Conservation (phyloP, 2,329 filamentous ascomycete species). For the Trichoderma pleuroti region DNA sequence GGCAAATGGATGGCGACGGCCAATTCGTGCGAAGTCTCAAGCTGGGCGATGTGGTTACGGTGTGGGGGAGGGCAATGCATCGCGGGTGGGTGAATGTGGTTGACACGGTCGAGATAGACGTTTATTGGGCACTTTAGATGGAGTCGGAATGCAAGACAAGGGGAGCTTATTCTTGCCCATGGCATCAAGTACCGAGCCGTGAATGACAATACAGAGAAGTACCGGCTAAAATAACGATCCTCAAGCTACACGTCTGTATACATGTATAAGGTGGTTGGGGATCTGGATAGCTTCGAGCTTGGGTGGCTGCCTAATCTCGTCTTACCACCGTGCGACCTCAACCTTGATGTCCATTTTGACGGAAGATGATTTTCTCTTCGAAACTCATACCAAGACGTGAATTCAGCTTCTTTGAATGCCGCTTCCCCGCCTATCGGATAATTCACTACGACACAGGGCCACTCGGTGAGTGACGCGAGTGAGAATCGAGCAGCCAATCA, state of each 20-base stretch:
- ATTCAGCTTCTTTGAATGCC: neutral
- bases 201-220: neutral
- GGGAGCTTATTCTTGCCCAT: neutral
- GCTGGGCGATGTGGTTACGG: constrained; percentile 57
- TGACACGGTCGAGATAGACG: constrained; percentile 48
- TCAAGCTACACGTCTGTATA: neutral
- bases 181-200: neutral
- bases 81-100: constrained; percentile 52
- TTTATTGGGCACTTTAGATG: constrained; percentile 54
- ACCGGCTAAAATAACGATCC: neutral
- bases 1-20: constrained; percentile 48
- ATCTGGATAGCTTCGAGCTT: neutral
- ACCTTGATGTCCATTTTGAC: too few species aligned
- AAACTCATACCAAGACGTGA: neutral
- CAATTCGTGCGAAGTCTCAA: constrained; percentile 53
- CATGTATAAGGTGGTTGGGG: neutral
- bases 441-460: neutral
- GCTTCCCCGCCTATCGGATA: neutral
- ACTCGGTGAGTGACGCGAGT: neutral
- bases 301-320: neutral
- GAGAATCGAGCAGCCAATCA: neutral
- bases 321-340: neutral
- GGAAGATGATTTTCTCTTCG: neutral
- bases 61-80: constrained; percentile 59
- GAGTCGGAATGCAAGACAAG: neutral